phyloP scores from a whole-genome alignment of 2,329 filamentous ascomycete genomes.

The Penicillium olsonii region DNA sequence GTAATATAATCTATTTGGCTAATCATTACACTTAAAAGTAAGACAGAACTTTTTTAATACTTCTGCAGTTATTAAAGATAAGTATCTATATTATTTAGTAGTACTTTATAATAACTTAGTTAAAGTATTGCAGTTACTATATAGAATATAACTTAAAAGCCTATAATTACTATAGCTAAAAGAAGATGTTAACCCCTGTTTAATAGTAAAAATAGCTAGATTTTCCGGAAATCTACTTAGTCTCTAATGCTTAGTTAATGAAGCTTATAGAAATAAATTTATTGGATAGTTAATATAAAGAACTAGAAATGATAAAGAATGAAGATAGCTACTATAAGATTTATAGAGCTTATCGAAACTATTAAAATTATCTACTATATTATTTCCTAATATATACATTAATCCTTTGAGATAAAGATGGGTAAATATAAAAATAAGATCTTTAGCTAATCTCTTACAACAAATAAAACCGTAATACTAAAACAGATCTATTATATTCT shows the following conservation, averaged over 20 bases:
- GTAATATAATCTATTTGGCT: not conserved
- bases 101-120: not conserved
- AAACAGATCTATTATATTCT: constrained; percentile 10
- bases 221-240: not conserved
- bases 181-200: not conserved
- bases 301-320: not conserved
- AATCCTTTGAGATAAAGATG: constrained; percentile 17
- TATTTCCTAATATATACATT: constrained; percentile 2
- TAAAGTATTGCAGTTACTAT: not conserved
- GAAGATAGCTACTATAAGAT: not conserved
- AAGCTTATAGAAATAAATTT: not conserved
- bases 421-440: constrained; percentile 14
- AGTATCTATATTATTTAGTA: not conserved
- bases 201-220: not conserved
- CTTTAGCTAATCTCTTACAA: constrained; percentile 16
- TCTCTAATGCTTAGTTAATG: not conserved
- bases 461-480: constrained; percentile 16
- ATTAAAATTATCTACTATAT: not conserved
- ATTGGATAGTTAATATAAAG: not conserved
- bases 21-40: too few species aligned
- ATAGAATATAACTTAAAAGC: not conserved
- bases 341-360: not conserved
- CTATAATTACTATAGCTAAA: not conserved
- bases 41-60: too few species aligned
- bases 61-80: not conserved